Evolutionary conservation across 768 basidiomycete genomes (phyloP), one percentile per base, ranked within the genome.

Genomic region (Xanthoconium purpureum): DNA sequence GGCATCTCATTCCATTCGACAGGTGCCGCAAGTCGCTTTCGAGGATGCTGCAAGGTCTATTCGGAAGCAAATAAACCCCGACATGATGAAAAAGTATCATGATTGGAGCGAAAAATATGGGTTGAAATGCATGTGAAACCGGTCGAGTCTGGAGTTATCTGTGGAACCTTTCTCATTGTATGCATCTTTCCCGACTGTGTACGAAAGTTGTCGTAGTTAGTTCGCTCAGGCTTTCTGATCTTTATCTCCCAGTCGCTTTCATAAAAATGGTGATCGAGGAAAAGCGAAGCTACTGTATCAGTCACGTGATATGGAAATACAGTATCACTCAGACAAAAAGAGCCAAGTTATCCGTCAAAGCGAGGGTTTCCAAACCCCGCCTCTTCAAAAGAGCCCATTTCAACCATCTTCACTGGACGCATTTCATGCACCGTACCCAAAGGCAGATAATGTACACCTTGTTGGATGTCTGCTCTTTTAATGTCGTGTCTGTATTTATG

Each of bases 1-100:
- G n/a, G 33, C 29, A 46, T 47, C 36, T 61, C 39, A 50, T 39
- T 30, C 14, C 47, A 9, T 40, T 32, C 43, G 3, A 10, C 49
- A 98, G 95, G 88, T 98, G 12, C 81, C 89, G 2, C 81, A 83
- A 39, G 68, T 74, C 10, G 88, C 91, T 35, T 89, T 98, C 61
- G 66, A 89, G 10, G 70, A 75, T n/a, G 91, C 91, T 2, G 89
- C 94, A 5, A 77, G 71, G 54, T 77, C 79, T 0, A 83, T 90
- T 50, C 83, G 91, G 65, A 80, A 81, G 56, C 87, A 96, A 60
- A 95, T 98, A 61, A 98, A 96, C 0, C 84, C 88, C 5, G 81
- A 82, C 15, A 84, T 96, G 63, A 72, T 96, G 44, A 71, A 73
- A 44, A 85, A 80, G 59, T 98, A 89, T 64, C 79, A 82, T 36